Evolutionary conservation across 805 yeast species (phyloP).

Genomic region (Pichia membranifaciens): DNA sequence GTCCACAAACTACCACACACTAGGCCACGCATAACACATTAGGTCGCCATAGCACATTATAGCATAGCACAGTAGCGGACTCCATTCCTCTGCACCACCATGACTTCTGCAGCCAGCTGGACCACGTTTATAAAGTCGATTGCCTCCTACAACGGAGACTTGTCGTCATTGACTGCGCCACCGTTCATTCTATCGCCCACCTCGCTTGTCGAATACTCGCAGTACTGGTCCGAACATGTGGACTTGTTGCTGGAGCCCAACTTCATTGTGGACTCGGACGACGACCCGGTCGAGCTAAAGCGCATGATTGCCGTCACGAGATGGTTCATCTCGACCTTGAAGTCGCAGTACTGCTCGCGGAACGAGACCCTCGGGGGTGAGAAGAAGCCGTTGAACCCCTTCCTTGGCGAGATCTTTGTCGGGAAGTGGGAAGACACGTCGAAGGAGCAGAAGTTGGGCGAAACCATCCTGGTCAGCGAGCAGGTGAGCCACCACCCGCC

Average conservation of each 20-base stretch:
- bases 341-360: constrained; percentile 91
- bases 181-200: constrained; percentile 91
- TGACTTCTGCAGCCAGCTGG: constrained; percentile 56
- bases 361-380: constrained; percentile 91
- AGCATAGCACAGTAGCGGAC: too few relatives aligned
- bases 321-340: constrained; percentile 88
- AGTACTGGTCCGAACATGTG: constrained; percentile 94
- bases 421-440: constrained; percentile 74
- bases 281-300: constrained; percentile 47
- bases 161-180: constrained; percentile 93
- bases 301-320: constrained; percentile 76
- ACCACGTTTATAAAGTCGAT: constrained; percentile 84
- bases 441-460: constrained; percentile 52
- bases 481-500: constrained; percentile 99
- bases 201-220: constrained; percentile 85
- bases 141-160: constrained; percentile 89
- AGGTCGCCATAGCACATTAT: too few relatives aligned
- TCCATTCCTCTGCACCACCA: too few relatives aligned
- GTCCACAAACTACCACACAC: too few relatives aligned
- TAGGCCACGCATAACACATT: too few relatives aligned
- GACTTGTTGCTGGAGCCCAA: constrained; percentile 74
- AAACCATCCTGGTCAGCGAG: constrained; percentile 73
- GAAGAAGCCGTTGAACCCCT: constrained; percentile 95
- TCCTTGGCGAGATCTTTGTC: constrained; percentile 87
- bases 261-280: constrained; percentile 33